These are phyloP conservation scores for Pleoardoris graminearum DNA, from an alignment of 2,329 filamentous ascomycete species.

Conservation along the genomic window DNA sequence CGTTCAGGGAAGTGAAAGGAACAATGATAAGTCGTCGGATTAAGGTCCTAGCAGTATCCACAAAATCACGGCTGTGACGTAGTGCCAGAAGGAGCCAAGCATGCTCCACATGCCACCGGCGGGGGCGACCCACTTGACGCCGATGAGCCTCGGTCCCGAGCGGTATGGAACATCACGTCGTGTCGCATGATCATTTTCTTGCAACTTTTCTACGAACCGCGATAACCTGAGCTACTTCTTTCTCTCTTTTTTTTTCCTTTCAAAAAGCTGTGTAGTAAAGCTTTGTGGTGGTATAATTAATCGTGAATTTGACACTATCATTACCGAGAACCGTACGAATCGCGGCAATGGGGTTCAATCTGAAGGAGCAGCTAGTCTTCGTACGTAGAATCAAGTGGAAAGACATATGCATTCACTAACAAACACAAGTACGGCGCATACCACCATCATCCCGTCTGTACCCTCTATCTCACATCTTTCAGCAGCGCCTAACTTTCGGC, in stretches of 20 bases:
- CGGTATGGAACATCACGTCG: neutral
- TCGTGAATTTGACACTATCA: no score
- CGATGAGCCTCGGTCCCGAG: slow-evolving; percentile 3
- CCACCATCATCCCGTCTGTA: slow-evolving; percentile 68
- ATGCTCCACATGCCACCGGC: slow-evolving; percentile 5
- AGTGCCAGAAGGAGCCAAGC: slow-evolving; percentile 4
- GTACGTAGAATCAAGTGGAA: slow-evolving; percentile 14
- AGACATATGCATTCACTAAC: neutral
- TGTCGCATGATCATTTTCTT: slow-evolving; percentile 1
- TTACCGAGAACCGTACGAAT: neutral
- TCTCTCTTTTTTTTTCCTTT: neutral
- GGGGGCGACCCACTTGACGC: neutral
- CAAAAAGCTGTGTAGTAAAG: no score
- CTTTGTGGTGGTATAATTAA: no score
- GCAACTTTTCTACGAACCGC: neutral
- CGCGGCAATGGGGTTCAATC: slow-evolving; percentile 24
- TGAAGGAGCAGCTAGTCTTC: slow-evolving; percentile 42
- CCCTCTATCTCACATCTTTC: slow-evolving; percentile 8
- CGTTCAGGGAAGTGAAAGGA: neutral
- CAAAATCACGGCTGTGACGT: slow-evolving; percentile 5
- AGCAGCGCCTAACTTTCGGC: neutral
- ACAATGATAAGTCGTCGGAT: neutral
- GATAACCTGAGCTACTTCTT: neutral
- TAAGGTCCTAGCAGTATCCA: slow-evolving; percentile 1
- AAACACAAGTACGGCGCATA: slow-evolving; percentile 74